Base-by-base conservation (phyloP, 805 yeast genomes). In the Candida sanyiensis region DNA sequence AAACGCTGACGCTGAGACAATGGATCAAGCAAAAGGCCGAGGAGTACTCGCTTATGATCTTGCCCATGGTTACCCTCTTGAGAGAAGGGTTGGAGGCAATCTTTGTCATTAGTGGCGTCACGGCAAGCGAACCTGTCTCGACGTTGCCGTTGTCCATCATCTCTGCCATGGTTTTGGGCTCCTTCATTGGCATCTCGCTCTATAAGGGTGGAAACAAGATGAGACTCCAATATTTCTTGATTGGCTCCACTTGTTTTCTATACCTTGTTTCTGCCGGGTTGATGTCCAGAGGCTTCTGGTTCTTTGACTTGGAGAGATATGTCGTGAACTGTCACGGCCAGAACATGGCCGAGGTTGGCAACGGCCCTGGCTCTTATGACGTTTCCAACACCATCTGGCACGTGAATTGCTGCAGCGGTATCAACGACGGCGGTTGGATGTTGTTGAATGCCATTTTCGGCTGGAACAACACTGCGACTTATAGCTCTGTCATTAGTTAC, bases 11-110 rank as follows among this genome's bases (percentile, higher is more conserved):
- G 5, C 22, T 40, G 22, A 52, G 38, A 28, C 31, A 17, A 3
- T 40, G 47, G 48, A 23, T 51, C 17, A 44, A 45, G 20, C 38
- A 36, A 13, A 38, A 47, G 40, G 29, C 54, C 25, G 74, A 76
- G 38, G 75, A 73, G 54, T 80, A 86, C 55, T 80, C 90, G 6
- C 65, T 83, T 55, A 84, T 80, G 49, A 67, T 87, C 13, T 62
- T 87, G 31, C 96, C 97, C 1, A 75, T 88, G 54, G 73, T 88
- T 22, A 88, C 97, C 2, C 76, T 95, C 2, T 65, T 88, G 38
- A 75, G 97, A 57, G 97, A 88, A 62, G 96, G 96, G 6, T 66
- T 88, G 40, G 97, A 88, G 59, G 96, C 96, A 0, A 88, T 88
- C 13, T 90, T 88, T 9, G 88, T 88, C 51, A 72, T 88, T 23